Evolutionary conservation across 345 rosid genomes (phyloP).

Genomic region (Iberis pinnata): DNA sequence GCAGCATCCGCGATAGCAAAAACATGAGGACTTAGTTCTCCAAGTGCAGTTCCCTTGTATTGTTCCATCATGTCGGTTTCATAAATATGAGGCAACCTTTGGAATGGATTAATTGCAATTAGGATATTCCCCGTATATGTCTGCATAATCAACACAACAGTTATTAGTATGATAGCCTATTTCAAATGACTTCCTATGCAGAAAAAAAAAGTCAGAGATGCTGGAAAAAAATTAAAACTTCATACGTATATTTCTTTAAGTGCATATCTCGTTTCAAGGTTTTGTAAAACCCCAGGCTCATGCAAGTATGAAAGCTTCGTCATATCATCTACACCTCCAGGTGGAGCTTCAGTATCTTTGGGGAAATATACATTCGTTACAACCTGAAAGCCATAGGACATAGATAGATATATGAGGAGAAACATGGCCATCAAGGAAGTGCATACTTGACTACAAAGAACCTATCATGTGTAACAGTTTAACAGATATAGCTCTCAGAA

Average conservation of each 20-base stretch:
- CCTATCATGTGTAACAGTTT: neutral
- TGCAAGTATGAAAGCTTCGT: slow-evolving; percentile 11
- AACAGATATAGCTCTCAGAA: slow-evolving; percentile 5
- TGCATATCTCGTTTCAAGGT: slow-evolving; percentile 3
- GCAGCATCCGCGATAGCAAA: slow-evolving; percentile 10
- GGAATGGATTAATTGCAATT: slow-evolving; percentile 5
- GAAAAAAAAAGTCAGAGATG: slow-evolving; percentile 6
- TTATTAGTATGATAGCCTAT: slow-evolving; percentile 20
- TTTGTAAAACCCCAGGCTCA: slow-evolving; percentile 6
- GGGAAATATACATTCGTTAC: neutral
- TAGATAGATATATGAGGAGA: slow-evolving; percentile 8
- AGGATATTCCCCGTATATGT: slow-evolving; percentile 11
- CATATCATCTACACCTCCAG: slow-evolving; percentile 11
- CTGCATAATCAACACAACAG: neutral
- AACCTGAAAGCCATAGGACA: neutral
- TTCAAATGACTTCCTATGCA: slow-evolving; percentile 18
- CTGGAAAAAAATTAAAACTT: slow-evolving; percentile 11
- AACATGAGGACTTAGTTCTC: slow-evolving; percentile 4
- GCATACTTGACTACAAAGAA: neutral
- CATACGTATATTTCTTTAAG: slow-evolving; percentile 5
- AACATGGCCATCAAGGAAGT: neutral
- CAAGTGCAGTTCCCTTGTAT: slow-evolving; percentile 3
- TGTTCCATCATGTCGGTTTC: slow-evolving; percentile 9
- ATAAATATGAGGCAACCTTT: neutral
- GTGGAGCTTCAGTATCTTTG: slow-evolving; percentile 8